These are phyloP conservation scores for Linnemannia exigua DNA, from an alignment of 192 early-diverging fungal genomes.

Conservation along the genomic window DNA sequence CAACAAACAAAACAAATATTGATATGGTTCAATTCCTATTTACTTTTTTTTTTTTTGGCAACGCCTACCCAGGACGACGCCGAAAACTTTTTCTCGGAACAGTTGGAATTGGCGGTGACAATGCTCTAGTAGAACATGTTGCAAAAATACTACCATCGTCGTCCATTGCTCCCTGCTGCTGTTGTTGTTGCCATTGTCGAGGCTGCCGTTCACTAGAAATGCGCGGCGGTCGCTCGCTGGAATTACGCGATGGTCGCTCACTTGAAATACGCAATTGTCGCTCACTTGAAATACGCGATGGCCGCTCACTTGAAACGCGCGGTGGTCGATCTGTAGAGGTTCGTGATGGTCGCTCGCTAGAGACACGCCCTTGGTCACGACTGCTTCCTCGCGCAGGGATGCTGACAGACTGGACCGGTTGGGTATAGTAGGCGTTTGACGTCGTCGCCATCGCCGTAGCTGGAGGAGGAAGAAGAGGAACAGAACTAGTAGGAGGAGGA, in stretches of 20 bases:
- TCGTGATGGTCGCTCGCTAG: not conserved
- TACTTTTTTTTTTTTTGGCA: not conserved
- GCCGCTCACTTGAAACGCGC: not conserved
- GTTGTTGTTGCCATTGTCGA: not conserved
- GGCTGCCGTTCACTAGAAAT: not conserved
- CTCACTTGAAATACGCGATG: not conserved
- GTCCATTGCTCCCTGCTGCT: not conserved
- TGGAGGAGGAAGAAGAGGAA: not conserved
- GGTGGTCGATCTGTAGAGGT: not conserved
- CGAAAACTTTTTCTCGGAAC: conserved; percentile 18
- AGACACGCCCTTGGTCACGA: not conserved
- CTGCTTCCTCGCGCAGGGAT: not conserved
- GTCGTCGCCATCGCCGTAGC: not conserved
- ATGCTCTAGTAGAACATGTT: not conserved
- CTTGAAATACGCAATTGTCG: not conserved
- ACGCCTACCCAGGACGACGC: not conserved
- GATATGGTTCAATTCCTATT: not conserved
- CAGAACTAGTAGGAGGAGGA: too few relatives aligned
- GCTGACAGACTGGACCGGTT: not conserved
- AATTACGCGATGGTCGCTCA: not conserved
- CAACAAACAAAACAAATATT: not conserved
- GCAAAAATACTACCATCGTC: not conserved
- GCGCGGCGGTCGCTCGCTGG: not conserved
- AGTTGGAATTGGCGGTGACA: not conserved
- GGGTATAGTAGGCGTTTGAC: too few relatives aligned